Evolutionary conservation across 2,329 filamentous ascomycete species (phyloP).

Genomic region (Colletotrichum abscissum): DNA sequence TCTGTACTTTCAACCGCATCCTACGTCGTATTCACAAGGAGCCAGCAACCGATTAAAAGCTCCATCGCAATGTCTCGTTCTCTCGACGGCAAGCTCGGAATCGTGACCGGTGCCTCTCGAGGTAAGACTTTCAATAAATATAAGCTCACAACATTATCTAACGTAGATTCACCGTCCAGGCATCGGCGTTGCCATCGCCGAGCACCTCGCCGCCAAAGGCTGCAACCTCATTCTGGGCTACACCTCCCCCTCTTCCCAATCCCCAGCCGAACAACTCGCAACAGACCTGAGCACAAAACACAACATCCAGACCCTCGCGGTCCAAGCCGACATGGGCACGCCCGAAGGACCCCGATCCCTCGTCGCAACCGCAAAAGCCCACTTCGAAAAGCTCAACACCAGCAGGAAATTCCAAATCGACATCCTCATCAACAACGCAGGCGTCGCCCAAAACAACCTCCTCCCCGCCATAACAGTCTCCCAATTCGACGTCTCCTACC

Average conservation of each 20-base stretch:
- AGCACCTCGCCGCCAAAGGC: constrained; percentile 79
- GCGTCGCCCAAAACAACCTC: constrained; percentile 73
- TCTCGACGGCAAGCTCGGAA: constrained; percentile 80
- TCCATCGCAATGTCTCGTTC: constrained; percentile 49
- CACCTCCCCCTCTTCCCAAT: constrained; percentile 58
- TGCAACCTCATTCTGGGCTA: constrained; percentile 77
- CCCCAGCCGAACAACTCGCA: constrained; percentile 70
- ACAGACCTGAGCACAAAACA: constrained; percentile 65
- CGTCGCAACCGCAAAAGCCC: constrained; percentile 64
- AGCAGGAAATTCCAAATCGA: constrained; percentile 74
- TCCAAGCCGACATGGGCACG: constrained; percentile 79
- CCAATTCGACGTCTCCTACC: constrained; percentile 79
- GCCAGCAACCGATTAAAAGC: not conserved
- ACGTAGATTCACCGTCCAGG: constrained; percentile 59
- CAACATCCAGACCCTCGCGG: constrained; percentile 67
- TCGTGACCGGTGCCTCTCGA: constrained; percentile 83
- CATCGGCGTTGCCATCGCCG: constrained; percentile 73
- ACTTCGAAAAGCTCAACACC: constrained; percentile 48
- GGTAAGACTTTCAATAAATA: constrained; percentile 58
- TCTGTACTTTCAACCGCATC: not conserved
- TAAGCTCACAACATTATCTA: not conserved
- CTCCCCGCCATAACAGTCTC: constrained; percentile 70
- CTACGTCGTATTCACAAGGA: not conserved
- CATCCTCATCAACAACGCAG: constrained; percentile 90
- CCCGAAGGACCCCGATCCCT: constrained; percentile 70